These are phyloP conservation scores for Sarocladium kiliense DNA, from an alignment of 2,329 filamentous ascomycete species.

Conservation along the genomic window DNA sequence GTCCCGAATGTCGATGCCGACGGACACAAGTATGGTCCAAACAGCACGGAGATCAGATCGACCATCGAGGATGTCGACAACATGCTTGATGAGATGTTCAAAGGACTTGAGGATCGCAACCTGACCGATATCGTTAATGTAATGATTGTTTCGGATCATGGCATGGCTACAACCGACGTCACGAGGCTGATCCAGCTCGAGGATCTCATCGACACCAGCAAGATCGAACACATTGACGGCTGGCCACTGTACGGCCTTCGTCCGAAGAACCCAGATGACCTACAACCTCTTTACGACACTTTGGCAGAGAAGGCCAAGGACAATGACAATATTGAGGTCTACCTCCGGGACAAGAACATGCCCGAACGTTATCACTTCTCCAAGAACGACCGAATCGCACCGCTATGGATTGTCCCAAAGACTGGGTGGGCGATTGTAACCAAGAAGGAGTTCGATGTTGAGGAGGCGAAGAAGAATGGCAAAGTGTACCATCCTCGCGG, in stretches of 20 bases:
- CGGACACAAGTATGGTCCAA: slow-evolving; percentile 85
- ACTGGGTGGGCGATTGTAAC: slow-evolving; percentile 89
- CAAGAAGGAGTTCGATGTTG: slow-evolving; percentile 70
- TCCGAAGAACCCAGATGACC: slow-evolving; percentile 63
- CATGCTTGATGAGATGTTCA: slow-evolving; percentile 75
- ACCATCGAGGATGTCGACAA: slow-evolving; percentile 76
- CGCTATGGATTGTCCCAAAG: slow-evolving; percentile 89
- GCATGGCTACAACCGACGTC: slow-evolving; percentile 90
- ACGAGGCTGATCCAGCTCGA: slow-evolving; percentile 82
- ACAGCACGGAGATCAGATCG: slow-evolving; percentile 80
- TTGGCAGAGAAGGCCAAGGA: slow-evolving; percentile 50
- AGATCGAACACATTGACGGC: slow-evolving; percentile 82
- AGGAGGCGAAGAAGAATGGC: slow-evolving; percentile 56
- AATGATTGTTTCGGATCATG: slow-evolving; percentile 94
- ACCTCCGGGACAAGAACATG: slow-evolving; percentile 83
- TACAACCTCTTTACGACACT: slow-evolving; percentile 62
- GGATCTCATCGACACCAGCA: slow-evolving; percentile 71
- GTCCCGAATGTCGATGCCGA: slow-evolving; percentile 87
- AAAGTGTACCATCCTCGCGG: slow-evolving; percentile 73
- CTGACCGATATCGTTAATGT: slow-evolving; percentile 87
- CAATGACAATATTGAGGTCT: slow-evolving; percentile 75
- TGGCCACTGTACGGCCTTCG: slow-evolving; percentile 91
- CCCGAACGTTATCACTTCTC: slow-evolving; percentile 88
- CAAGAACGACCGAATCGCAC: slow-evolving; percentile 83
- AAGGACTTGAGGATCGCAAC: slow-evolving; percentile 74